A percentile compares a stretch with the other conserved stretches of the same genome.
Evolutionary conservation across 177 flowering plant genomes (phyloP).

Genomic region (Vitis hybrid): DNA sequence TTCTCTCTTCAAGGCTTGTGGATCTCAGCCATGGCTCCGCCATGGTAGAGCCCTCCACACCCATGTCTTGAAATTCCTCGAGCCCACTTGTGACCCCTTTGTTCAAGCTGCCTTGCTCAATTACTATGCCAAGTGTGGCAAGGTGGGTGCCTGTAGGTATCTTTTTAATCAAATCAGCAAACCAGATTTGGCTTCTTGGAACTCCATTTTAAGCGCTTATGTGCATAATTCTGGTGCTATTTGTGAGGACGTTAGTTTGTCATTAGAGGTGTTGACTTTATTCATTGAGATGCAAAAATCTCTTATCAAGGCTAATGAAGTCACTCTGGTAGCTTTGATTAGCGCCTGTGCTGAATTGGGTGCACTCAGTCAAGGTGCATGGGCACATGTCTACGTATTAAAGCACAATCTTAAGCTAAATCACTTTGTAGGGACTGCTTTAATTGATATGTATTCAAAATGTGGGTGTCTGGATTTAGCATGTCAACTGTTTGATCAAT

Average conservation of each 20-base stretch:
- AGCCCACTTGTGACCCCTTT: conserved; percentile 35
- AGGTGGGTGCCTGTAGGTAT: conserved; percentile 34
- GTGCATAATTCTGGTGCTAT: conserved; percentile 15
- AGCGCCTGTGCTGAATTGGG: conserved; percentile 61
- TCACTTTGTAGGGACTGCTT: conserved; percentile 43
- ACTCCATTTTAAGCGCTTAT: conserved; percentile 52
- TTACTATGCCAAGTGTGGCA: conserved; percentile 50
- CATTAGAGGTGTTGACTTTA: conserved; percentile 41
- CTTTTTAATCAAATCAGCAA: conserved; percentile 41
- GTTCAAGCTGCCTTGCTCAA: conserved; percentile 51
- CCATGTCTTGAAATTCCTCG: conserved; percentile 58
- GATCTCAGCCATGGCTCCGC: conserved; percentile 36
- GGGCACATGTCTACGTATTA: conserved; percentile 50
- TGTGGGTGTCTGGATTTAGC: conserved; percentile 46
- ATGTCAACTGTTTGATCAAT: conserved; percentile 39
- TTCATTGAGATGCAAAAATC: conserved; percentile 46
- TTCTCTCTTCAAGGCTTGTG: conserved; percentile 60
- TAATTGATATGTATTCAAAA: conserved; percentile 47
- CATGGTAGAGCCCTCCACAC: conserved; percentile 53
- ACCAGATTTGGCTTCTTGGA: conserved; percentile 62
- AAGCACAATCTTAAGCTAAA: conserved; percentile 37
- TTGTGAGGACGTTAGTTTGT: conserved; percentile 19
- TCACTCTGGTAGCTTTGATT: conserved; percentile 50
- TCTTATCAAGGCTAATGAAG: conserved; percentile 45
- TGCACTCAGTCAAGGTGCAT: conserved; percentile 47